A percentile compares a stretch with the other conserved stretches of the same genome.
phyloP scores from a whole-genome alignment of 306 rosid species.

The Chamaecrista fasciculata region DNA sequence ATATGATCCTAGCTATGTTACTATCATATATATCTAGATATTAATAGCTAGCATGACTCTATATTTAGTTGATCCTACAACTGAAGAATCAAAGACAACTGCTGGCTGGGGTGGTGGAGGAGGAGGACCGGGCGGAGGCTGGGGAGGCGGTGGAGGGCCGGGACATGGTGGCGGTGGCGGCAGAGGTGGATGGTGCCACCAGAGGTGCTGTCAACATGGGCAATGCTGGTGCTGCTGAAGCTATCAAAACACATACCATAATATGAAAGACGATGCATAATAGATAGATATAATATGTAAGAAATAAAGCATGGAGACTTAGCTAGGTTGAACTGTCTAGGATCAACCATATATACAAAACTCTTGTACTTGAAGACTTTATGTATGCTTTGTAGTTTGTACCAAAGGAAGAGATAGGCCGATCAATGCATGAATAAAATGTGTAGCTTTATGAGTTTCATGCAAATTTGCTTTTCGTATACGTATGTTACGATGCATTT shows the following conservation, averaged over 20 bases:
- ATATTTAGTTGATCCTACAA: background rate
- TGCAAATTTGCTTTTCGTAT: no score
- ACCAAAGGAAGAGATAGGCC: no score
- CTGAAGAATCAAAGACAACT: background rate
- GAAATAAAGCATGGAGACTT: background rate
- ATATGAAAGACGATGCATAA: background rate
- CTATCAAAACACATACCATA: background rate
- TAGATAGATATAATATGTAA: background rate
- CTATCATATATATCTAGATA: background rate
- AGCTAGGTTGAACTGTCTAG: background rate
- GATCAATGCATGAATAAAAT: no score
- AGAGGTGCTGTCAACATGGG: background rate
- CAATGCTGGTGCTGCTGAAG: background rate
- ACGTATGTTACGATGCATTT: no score
- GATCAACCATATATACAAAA: background rate
- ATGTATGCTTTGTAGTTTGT: no score
- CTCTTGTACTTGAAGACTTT: no score
- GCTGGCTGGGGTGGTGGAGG: background rate
- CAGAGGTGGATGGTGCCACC: background rate
- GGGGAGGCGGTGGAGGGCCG: background rate
- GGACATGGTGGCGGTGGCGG: background rate
- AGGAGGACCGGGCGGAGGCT: background rate
- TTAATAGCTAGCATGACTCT: background rate
- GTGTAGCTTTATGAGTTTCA: no score
- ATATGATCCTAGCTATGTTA: background rate